A percentile compares a stretch with the other conserved stretches of the same genome.
phyloP scores from a whole-genome alignment of 2,329 filamentous ascomycete species.

The Penicillium sp. region DNA sequence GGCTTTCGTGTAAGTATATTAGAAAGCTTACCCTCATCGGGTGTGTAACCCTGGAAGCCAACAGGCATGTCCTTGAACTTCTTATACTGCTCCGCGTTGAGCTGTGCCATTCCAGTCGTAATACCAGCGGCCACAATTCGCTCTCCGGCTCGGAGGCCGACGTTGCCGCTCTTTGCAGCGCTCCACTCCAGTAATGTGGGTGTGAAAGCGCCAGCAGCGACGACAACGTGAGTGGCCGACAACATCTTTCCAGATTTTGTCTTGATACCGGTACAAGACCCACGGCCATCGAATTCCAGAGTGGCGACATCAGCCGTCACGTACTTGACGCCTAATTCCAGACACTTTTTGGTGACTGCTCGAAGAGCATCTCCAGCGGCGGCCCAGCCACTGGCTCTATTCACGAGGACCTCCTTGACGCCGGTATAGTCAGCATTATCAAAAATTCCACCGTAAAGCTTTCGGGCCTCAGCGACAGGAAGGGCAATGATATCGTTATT shows the following conservation, averaged over 20 bases:
- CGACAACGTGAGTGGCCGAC: slow-evolving; percentile 28
- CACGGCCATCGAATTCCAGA: slow-evolving; percentile 50
- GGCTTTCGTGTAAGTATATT: not conserved
- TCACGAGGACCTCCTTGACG: slow-evolving; percentile 58
- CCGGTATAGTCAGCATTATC: slow-evolving; percentile 59
- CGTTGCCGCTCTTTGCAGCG: slow-evolving; percentile 38
- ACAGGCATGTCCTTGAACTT: slow-evolving; percentile 45
- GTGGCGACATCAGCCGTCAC: slow-evolving; percentile 42
- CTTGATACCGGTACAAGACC: slow-evolving; percentile 36
- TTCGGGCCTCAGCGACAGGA: slow-evolving; percentile 53
- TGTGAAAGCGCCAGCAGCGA: slow-evolving; percentile 35
- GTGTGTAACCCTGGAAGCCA: slow-evolving; percentile 47
- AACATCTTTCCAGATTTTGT: slow-evolving; percentile 24
- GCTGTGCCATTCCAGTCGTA: slow-evolving; percentile 48
- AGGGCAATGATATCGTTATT: slow-evolving; percentile 48
- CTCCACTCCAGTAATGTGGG: slow-evolving; percentile 45
- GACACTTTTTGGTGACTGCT: slow-evolving; percentile 53
- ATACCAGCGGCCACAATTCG: slow-evolving; percentile 51
- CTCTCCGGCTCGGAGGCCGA: slow-evolving; percentile 51
- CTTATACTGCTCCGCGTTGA: slow-evolving; percentile 38
- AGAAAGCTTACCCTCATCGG: slow-evolving; percentile 28
- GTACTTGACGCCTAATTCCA: slow-evolving; percentile 60
- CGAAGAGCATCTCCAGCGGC: slow-evolving; percentile 59
- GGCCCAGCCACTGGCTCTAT: slow-evolving; percentile 62
- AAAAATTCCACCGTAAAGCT: slow-evolving; percentile 59